Conservation (phyloP, 2,329 filamentous ascomycete genomes). For the Fusarium sp. region DNA sequence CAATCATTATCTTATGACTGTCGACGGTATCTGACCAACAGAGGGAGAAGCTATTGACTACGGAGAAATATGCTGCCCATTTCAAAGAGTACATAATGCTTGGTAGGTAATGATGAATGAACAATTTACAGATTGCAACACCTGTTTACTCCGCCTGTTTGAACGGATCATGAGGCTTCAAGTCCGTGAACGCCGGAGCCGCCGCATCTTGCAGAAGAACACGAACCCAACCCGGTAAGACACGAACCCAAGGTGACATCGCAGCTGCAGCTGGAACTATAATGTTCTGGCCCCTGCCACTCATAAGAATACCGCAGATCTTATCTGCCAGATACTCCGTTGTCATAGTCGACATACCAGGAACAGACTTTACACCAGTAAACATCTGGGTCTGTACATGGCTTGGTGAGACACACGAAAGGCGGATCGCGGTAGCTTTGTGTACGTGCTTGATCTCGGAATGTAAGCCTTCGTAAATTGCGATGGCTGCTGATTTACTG, state of each 20-base stretch:
- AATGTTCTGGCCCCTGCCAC: neutral
- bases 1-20: too few species aligned
- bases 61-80: too few species aligned
- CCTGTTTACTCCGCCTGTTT: rapidly evolving
- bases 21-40: too few species aligned
- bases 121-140: neutral
- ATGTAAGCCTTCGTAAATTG: neutral
- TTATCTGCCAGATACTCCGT: neutral
- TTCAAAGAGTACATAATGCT: neutral
- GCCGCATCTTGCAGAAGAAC: neutral
- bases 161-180: neutral
- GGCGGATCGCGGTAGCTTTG: neutral
- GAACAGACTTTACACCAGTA: neutral
- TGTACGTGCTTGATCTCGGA: neutral
- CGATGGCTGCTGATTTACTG: neutral
- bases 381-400: neutral
- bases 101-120: too few species aligned
- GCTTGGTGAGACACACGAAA: neutral
- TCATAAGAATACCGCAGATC: neutral
- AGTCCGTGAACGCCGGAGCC: neutral
- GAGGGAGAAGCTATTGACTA: too few species aligned
- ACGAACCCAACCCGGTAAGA: neutral
- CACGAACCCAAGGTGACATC: neutral
- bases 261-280: neutral
- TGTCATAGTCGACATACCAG: neutral